These are phyloP conservation scores for Hortiboletus flavorubellus DNA, from an alignment of 768 basidiomycete species.

Conservation along the genomic window DNA sequence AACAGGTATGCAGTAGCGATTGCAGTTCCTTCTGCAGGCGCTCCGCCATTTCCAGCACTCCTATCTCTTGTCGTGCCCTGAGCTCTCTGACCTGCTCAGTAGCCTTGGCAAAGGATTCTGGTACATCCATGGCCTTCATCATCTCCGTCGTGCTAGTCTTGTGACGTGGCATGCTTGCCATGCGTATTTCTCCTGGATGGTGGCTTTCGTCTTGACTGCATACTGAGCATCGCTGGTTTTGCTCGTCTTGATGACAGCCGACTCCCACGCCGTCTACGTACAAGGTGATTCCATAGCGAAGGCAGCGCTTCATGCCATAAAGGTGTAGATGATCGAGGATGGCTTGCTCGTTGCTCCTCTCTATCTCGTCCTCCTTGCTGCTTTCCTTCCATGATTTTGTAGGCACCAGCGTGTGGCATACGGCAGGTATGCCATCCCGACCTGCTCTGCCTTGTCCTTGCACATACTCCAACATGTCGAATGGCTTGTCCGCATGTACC, in stretches of 20 bases:
- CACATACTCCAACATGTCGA: constrained; percentile 18
- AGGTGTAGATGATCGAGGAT: neutral
- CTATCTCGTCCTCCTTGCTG: neutral
- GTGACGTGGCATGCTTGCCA: no score
- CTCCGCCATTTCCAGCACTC: no score
- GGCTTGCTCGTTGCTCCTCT: neutral
- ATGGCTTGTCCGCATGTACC: constrained; percentile 18
- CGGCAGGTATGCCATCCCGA: neutral
- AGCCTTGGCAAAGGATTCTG: no score
- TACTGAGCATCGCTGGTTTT: neutral
- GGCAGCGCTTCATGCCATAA: constrained; percentile 1
- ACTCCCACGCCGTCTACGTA: neutral
- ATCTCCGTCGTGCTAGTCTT: no score
- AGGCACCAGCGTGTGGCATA: neutral
- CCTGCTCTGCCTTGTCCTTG: constrained; percentile 25
- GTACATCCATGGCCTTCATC: no score
- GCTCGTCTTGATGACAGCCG: neutral
- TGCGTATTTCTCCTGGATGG: neutral
- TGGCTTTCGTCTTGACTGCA: neutral
- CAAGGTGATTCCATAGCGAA: neutral
- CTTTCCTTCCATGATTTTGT: neutral
- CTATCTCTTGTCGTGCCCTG: no score
- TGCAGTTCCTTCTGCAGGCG: no score
- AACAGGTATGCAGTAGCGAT: no score
- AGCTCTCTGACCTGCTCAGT: no score